Evolutionary conservation across 2,329 filamentous ascomycete genomes (phyloP).

Genomic region (Colletotrichum gloeosporioides): DNA sequence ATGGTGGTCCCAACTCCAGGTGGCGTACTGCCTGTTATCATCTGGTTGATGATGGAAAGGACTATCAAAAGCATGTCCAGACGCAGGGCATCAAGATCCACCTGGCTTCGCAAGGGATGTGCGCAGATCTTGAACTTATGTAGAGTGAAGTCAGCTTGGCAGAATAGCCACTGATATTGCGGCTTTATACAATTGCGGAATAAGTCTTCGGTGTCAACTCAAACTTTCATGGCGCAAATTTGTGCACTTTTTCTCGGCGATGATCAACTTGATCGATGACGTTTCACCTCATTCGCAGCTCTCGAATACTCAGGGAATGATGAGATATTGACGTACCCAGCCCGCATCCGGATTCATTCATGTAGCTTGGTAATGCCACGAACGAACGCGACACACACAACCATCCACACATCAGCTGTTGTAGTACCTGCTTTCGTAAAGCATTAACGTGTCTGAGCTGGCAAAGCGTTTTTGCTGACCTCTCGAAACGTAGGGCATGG

Average conservation of each 20-base stretch:
- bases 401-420: background rate
- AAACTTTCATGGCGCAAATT: background rate
- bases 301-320: background rate
- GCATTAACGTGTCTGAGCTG: background rate
- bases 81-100: background rate
- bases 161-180: background rate
- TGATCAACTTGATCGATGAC: background rate
- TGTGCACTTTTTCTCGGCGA: background rate
- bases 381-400: background rate
- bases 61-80: background rate
- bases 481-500: background rate
- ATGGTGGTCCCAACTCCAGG: background rate
- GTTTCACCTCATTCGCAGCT: background rate
- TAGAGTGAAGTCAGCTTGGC: background rate
- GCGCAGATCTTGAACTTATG: background rate
- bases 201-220: background rate
- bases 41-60: background rate
- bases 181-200: background rate
- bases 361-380: background rate
- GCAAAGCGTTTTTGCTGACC: background rate
- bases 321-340: background rate
- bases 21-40: background rate
- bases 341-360: background rate
- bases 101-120: background rate
- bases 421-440: background rate